Evolutionary conservation across 2,329 filamentous ascomycete species (phyloP), one percentile per base, ranked within the genome.

Genomic region (Fusarium fujikuroi): DNA sequence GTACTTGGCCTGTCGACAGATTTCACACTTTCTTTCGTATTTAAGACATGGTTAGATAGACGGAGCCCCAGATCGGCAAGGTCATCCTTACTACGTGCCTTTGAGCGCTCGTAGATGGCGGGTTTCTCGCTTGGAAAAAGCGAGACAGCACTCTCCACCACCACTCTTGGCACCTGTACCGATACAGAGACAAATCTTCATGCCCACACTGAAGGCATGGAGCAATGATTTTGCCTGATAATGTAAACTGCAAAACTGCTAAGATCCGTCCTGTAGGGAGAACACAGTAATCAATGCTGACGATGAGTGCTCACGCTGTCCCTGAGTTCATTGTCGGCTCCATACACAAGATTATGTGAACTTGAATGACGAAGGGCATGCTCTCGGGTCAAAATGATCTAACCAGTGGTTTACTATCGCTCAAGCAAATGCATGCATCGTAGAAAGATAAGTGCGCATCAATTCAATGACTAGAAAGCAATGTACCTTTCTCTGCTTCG

Each of bases 31-130:
- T 34, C 7, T 23, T 23, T 23, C 5, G n/a, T 23, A 23, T 23
- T 43, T 4, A 9, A 6, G 9, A n/a, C 1, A 30, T 30, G 8
- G 3, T 30, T 30, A 30, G 42, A 5, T 12, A 9, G 10, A 44
- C 12, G 3, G 23, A 44, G 7, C 11, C 16, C 7, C 12, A 25
- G 0, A 5, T 25, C 4, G 7, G 5, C 16, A 25, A 19, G 11
- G 7, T 0, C 11, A 44, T 25, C 11, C 5, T 44, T 25, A 18
- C 3, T 25, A 19, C 7, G 11, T 19, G 11, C 18, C 18, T 19
- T 19, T 19, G 18, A 25, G 16, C 23, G 23, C 43, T 25, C 5
- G 8, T 11, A 25, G 23, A 25, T 18, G 23, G 7, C 16, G 16
- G 7, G 7, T 25, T 44, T 18, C 11, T 2, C 30, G 12, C 30